Evolutionary conservation across 1,284 basidiomycete species (phyloP), one percentile per base, ranked within the genome.

Genomic region (Pseudozyma hubeiensis): DNA sequence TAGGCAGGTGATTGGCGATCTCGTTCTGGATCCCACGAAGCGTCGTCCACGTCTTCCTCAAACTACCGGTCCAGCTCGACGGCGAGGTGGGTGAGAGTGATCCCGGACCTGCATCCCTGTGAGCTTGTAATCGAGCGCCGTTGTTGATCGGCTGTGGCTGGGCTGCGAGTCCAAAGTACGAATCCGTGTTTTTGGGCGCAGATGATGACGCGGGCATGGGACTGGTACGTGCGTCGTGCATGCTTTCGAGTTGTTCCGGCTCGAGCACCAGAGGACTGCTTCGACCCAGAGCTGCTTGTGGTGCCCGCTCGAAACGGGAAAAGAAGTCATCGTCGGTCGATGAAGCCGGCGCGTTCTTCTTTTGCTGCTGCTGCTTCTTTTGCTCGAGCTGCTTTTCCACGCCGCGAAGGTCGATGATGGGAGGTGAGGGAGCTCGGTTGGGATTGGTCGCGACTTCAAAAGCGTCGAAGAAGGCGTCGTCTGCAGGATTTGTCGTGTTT

Each of bases 331-430:
- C 70, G 24, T 77, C 71, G 10, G 63, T 50, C 5, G 52, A 44
- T 3, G 17, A 16, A n/a, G 13, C 41, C 8, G 31, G 61, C 14
- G 30, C 19, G 41, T 49, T 53, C 46, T 33, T 40, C 43, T 14
- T 62, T 44, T 63, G 41, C 33, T 54, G 53, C 37, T 53, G 53
- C 34, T 71, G 51, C 53, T 56, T 64, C 39, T 75, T 64, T 8
- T 46, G 54, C 34, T 77, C 71, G 11, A 84, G 66, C 60, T 77
- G 74, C 49, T 65, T 64, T 52, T 84, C 81, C 9, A 81, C 74
- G 6, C 66, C 67, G 6, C 82, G 75, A 24, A 84, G 74, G 56
- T 84, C 82, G 37, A 84, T 78, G 48, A 81, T 77, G 14, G 75
- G 74, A 8, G 78, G 81, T 7, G 78, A 80, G 13, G 79, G 79